A percentile compares a stretch with the other conserved stretches of the same genome.
Conservation (phyloP, 495 filamentous ascomycete species). For the Terfezia boudieri region DNA sequence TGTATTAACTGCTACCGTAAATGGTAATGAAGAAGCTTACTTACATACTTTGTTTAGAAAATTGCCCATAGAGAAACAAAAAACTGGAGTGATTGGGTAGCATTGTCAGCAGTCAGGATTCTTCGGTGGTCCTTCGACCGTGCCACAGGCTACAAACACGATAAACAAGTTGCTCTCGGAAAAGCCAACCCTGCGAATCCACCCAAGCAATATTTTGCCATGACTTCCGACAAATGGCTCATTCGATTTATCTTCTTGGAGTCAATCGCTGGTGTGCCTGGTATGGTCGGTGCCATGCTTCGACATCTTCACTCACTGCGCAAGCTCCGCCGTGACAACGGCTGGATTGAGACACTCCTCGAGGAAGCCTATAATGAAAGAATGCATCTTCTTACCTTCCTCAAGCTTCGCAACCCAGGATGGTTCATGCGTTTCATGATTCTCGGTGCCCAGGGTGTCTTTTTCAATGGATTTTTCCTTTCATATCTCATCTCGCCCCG, state of each 20-base stretch:
- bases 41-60: slow-evolving; percentile 3
- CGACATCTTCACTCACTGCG: slow-evolving; percentile 67
- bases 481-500: slow-evolving; percentile 73
- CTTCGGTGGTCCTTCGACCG: slow-evolving; percentile 46
- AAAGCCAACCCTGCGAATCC: slow-evolving; percentile 20
- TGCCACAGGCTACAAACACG: slow-evolving; percentile 50
- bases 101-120: slow-evolving; percentile 36
- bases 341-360: slow-evolving; percentile 91
- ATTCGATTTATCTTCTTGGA: slow-evolving; percentile 80
- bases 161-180: slow-evolving; percentile 24
- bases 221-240: slow-evolving; percentile 60
- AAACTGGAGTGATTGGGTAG: slow-evolving; percentile 45
- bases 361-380: slow-evolving; percentile 92
- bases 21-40: not conserved
- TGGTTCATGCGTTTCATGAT: slow-evolving; percentile 49
- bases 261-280: slow-evolving; percentile 81
- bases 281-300: slow-evolving; percentile 91
- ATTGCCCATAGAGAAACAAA: slow-evolving; percentile 45
- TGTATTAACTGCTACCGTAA: not conserved
- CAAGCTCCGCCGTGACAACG: slow-evolving; percentile 74
- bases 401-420: slow-evolving; percentile 76
- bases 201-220: slow-evolving; percentile 29
- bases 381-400: slow-evolving; percentile 88
- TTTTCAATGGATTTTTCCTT: slow-evolving; percentile 86
- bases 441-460: slow-evolving; percentile 50